Base-by-base conservation (phyloP, 2,329 filamentous ascomycete species). In the Lachnellula hyalina region DNA sequence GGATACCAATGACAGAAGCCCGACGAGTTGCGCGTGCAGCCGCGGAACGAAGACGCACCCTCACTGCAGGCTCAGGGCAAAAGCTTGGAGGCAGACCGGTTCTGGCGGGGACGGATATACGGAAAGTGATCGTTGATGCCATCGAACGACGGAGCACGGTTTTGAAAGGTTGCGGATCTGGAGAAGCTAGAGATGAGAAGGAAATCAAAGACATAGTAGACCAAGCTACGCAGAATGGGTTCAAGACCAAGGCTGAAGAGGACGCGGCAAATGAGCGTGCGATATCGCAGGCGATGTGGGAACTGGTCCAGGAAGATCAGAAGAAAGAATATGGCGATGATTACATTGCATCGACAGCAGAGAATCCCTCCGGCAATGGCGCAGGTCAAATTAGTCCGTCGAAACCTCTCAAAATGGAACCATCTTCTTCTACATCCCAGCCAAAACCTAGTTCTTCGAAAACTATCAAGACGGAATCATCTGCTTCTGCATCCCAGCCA, bases 201-300 rank as follows among this genome's bases (percentile, higher is more conserved):
- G 81, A 86, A 65, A 82, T 92, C 19, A 78, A 79, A 3, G 79
- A 84, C 47, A 80, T 89, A 38, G 77, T 76, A 15, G 81, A 89
- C 51, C 75, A 74, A 55, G 87, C 86, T 38, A 83, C 83, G 5
- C 77, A 77, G 54, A 87, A 87, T 61, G 89, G 90, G 0, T 93
- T 95, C 74, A 82, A 80, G 57, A 96, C 91, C 0, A 82, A 89
- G 65, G 90, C 90, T 0, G 90, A 95, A 61, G 89, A 95, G 68
- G 90, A 96, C 53, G 86, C 91, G 63, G 92, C 90, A 3, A 95
- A 96, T 64, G 90, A 96, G 53, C 79, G 82, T 23, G 92, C 92
- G 5, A 96, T 96, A 57, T 84, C 90, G 51, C 84, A 92, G 65
- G 91, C 91, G 0, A 76, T 95, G 34, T 91, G 89, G 75, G 92